Conservation (phyloP, 306 rosid species). For the Prunus mira region DNA sequence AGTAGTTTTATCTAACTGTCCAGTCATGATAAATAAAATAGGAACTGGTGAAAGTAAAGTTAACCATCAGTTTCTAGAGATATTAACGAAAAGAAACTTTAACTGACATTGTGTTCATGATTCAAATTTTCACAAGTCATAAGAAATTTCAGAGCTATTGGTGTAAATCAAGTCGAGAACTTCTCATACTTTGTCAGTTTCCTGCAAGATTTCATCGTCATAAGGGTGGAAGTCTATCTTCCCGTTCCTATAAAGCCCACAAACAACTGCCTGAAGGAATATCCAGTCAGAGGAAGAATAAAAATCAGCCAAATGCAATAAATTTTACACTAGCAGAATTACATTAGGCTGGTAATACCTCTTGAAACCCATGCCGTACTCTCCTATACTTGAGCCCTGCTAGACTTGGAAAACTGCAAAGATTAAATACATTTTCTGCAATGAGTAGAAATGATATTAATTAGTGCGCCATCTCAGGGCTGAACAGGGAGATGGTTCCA, state of each 20-base stretch:
- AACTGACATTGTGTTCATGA: no score
- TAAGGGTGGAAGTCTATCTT: slow-evolving; percentile 81
- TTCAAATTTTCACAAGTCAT: not conserved
- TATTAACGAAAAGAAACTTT: not conserved
- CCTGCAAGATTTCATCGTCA: slow-evolving; percentile 69
- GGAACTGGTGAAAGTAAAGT: not conserved
- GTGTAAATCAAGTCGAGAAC: slow-evolving; percentile 9
- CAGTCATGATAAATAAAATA: not conserved
- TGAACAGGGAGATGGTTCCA: slow-evolving; percentile 1
- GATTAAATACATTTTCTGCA: slow-evolving; percentile 94
- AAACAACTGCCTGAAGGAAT: slow-evolving; percentile 73
- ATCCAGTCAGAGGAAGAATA: slow-evolving; percentile 22
- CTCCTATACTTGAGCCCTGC: slow-evolving; percentile 66
- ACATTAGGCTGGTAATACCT: slow-evolving; percentile 44
- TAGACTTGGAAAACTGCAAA: slow-evolving; percentile 59
- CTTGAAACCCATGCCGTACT: slow-evolving; percentile 58
- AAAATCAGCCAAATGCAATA: slow-evolving; percentile 10
- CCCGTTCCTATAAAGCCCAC: slow-evolving; percentile 85
- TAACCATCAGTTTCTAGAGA: slow-evolving; percentile 1
- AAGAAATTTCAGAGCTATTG: not conserved
- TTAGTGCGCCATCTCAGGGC: slow-evolving; percentile 21
- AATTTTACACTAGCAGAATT: slow-evolving; percentile 14
- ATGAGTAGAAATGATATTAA: slow-evolving; percentile 22
- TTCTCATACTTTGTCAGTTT: slow-evolving; percentile 79
- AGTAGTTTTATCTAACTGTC: not conserved